A percentile compares a stretch with the other conserved stretches of the same genome.
phyloP scores from a whole-genome alignment of 257 asterid genomes.

The Striga asiatica region DNA sequence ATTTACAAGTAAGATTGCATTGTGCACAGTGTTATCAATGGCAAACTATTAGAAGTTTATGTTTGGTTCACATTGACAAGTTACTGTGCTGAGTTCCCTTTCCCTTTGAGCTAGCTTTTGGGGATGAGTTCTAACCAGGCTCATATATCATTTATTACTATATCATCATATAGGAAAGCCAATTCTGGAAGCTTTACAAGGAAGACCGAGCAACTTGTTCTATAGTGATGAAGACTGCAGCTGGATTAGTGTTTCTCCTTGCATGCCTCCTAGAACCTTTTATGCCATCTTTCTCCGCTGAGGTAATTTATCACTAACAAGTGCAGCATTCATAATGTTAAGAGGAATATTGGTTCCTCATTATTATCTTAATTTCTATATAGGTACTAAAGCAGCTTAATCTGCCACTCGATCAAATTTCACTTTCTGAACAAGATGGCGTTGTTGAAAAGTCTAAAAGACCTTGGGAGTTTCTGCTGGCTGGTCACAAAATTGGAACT shows the following conservation, averaged over 20 bases:
- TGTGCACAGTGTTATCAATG: no score
- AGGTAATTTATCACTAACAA: constrained; percentile 35
- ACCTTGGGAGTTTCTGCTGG: constrained; percentile 79
- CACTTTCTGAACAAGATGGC: constrained; percentile 65
- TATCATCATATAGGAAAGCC: constrained; percentile 52
- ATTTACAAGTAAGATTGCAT: constrained; percentile 59
- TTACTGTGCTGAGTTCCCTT: no score
- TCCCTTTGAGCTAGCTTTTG: no score
- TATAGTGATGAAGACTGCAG: constrained; percentile 77
- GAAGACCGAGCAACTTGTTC: constrained; percentile 64
- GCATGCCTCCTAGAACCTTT: constrained; percentile 89
- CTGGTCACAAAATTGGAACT: constrained; percentile 82
- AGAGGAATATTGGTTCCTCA: background rate
- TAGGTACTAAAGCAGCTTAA: constrained; percentile 96
- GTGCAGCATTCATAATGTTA: background rate
- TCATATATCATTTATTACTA: background rate
- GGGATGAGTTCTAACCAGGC: no score
- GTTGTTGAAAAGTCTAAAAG: constrained; percentile 61
- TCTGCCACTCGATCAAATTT: constrained; percentile 51
- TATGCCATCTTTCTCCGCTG: constrained; percentile 81
- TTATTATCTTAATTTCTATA: constrained; percentile 2
- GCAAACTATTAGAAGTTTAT: no score
- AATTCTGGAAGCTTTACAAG: constrained; percentile 96
- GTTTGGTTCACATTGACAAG: no score
- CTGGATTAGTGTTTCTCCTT: constrained; percentile 85